Conservation (phyloP, 768 basidiomycete species). For the Chalciporus chontae region DNA sequence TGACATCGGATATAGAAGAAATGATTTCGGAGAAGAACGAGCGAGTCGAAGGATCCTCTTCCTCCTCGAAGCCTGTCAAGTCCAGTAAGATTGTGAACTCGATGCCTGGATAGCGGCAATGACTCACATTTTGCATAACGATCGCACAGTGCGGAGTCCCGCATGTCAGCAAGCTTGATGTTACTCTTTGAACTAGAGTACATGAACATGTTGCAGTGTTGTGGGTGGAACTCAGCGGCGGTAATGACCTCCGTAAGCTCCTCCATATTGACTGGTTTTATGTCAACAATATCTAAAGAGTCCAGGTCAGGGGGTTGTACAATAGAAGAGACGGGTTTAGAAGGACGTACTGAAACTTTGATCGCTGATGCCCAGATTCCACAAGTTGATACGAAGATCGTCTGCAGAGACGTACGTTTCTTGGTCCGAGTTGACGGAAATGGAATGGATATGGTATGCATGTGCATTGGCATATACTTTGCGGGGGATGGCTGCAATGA, state of each 20-base stretch:
- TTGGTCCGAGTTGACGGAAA: slow-evolving; percentile 98
- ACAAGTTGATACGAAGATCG: slow-evolving; percentile 94
- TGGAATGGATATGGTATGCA: slow-evolving; percentile 99
- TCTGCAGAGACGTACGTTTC: slow-evolving; percentile 99
- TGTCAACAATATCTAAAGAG: slow-evolving; percentile 91
- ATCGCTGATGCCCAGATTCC: slow-evolving; percentile 98
- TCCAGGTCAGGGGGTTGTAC: slow-evolving; percentile 1
- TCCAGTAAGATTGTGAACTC: slow-evolving; percentile 9
- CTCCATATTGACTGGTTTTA: slow-evolving; percentile 99
- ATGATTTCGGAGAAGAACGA: slow-evolving; percentile 99
- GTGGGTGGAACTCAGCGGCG: slow-evolving; percentile 98
- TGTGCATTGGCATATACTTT: slow-evolving; percentile 99
- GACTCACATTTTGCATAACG: slow-evolving; percentile 84
- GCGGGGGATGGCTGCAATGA: slow-evolving; percentile 96
- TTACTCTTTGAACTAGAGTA: slow-evolving; percentile 99
- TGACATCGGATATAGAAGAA: slow-evolving; percentile 98
- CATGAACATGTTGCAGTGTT: slow-evolving; percentile 98
- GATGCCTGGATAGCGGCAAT: slow-evolving; percentile 28
- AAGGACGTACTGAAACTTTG: slow-evolving; percentile 91
- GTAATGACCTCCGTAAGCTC: slow-evolving; percentile 99
- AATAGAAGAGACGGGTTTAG: slow-evolving; percentile 1
- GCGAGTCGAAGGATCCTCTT: slow-evolving; percentile 94
- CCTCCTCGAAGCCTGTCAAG: slow-evolving; percentile 89
- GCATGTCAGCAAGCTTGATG: slow-evolving; percentile 99
- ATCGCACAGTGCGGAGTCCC: slow-evolving; percentile 96